phyloP scores from a whole-genome alignment of 768 basidiomycete species.

The Lactarius tabidus region DNA sequence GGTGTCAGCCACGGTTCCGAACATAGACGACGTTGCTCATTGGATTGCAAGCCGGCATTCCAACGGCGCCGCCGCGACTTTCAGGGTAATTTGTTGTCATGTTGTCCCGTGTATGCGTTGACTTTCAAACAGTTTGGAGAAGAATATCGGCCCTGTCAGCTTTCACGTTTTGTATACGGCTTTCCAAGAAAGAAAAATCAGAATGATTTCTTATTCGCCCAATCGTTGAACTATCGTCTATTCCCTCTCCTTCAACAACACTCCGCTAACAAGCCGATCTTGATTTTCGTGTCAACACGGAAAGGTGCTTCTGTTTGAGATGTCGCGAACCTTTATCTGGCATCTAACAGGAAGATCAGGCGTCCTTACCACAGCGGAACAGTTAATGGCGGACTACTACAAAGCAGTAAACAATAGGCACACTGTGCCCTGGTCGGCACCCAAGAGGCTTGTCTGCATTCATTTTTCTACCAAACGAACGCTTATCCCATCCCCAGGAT shows the following conservation, averaged over 20 bases:
- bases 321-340: neutral
- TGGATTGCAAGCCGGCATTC: constrained; percentile 66
- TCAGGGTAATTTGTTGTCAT: constrained; percentile 47
- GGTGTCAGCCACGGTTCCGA: constrained; percentile 92
- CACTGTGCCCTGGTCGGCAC: constrained; percentile 64
- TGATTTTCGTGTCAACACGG: constrained; percentile 87
- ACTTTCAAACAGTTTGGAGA: constrained; percentile 72
- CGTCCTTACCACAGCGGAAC: constrained; percentile 62
- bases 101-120: neutral
- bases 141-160: constrained; percentile 82
- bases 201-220: constrained; percentile 78
- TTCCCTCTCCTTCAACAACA: constrained; percentile 71
- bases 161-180: constrained; percentile 69
- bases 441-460: constrained; percentile 42
- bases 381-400: constrained; percentile 67
- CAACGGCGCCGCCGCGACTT: constrained; percentile 53
- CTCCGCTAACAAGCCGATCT: constrained; percentile 73
- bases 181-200: constrained; percentile 55
- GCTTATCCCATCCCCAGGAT: constrained; percentile 40
- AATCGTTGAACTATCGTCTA: constrained; percentile 65
- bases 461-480: neutral
- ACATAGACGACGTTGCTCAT: constrained; percentile 80
- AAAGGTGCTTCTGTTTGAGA: constrained; percentile 50
- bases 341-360: constrained; percentile 30
- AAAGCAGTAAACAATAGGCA: constrained; percentile 47